phyloP scores from a whole-genome alignment of 2,329 filamentous ascomycete species.

The Penicillium sp. region DNA sequence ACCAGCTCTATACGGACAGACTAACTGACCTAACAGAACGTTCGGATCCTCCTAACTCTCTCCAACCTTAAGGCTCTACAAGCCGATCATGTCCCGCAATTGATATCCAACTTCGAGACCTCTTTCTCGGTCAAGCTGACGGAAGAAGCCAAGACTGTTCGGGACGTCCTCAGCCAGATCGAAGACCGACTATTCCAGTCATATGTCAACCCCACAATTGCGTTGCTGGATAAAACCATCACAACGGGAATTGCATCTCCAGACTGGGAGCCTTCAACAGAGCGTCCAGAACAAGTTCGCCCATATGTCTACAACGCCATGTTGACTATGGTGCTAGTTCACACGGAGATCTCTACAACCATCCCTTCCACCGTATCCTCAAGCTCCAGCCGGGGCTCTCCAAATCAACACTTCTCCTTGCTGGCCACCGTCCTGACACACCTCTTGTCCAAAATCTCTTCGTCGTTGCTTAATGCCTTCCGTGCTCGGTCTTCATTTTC shows the following conservation, averaged over 20 bases:
- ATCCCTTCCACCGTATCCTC: conserved; percentile 68
- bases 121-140: conserved; percentile 92
- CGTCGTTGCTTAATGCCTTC: conserved; percentile 81
- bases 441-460: conserved; percentile 78
- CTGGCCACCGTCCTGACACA: conserved; percentile 81
- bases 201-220: conserved; percentile 78
- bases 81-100: conserved; percentile 76
- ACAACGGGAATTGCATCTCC: conserved; percentile 69
- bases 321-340: conserved; percentile 82
- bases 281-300: conserved; percentile 70
- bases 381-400: conserved; percentile 72
- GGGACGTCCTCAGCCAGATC: conserved; percentile 86
- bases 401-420: conserved; percentile 64
- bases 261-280: conserved; percentile 67
- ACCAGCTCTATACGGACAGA: not conserved
- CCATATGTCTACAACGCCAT: conserved; percentile 90
- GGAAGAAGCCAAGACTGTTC: conserved; percentile 89
- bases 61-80: conserved; percentile 87
- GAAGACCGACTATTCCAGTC: conserved; percentile 88
- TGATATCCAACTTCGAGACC: conserved; percentile 92
- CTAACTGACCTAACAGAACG: conserved; percentile 60
- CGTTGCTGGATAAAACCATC: conserved; percentile 69
- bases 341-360: conserved; percentile 84
- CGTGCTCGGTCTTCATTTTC: conserved; percentile 67
- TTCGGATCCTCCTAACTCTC: conserved; percentile 90